Base-by-base conservation (phyloP, 331 rosid genomes). In the Phaseolus coccineus region DNA sequence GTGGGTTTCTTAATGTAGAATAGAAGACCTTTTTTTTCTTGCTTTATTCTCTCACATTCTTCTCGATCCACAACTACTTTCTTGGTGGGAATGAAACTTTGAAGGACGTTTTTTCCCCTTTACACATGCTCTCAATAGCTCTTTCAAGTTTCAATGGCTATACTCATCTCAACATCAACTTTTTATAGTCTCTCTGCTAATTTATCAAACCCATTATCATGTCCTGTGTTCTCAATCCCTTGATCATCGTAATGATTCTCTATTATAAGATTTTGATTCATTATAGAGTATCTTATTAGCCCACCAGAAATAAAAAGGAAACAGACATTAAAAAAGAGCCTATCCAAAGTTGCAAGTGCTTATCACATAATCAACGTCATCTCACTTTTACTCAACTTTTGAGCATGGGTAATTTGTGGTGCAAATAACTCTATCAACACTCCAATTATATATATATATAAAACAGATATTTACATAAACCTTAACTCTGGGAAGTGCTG, bases 131-230 rank as follows among this genome's bases (percentile, higher is more conserved):
- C 73, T 80, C 84, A 85, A 81, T 85, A 83, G 76, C 71, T 84
- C 89, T 84, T 81, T 84, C 89, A 85, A 85, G 80, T 88, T 87
- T 90, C 89, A 85, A 83, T 87, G 92, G 87, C 87, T 88, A 81
- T 87, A 66, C 93, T 89, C 88, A 79, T 86, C 88, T 88, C 91
- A 88, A 69, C 87, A 80, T 85, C 92, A 84, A 81, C 96, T 86
- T 91, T 91, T 86, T 46, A 56, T 77, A 67, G 65, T 80, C 82
- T 85, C 82, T 85, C 75, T 80, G 87, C 87, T 78, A 64, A 77
- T 90, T 77, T 87, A 90, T 92, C 89, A 86, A 89, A 83, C 92
- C 91, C 89, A 90, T 90, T 83, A 90, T 90, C 90, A 94, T 84
- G 84, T 37, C 84, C 75, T 80, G 50, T 80, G 82, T 79, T 84